Base-by-base conservation (phyloP, 2,329 filamentous ascomycete genomes). In the Chaetomiaceae sp. region DNA sequence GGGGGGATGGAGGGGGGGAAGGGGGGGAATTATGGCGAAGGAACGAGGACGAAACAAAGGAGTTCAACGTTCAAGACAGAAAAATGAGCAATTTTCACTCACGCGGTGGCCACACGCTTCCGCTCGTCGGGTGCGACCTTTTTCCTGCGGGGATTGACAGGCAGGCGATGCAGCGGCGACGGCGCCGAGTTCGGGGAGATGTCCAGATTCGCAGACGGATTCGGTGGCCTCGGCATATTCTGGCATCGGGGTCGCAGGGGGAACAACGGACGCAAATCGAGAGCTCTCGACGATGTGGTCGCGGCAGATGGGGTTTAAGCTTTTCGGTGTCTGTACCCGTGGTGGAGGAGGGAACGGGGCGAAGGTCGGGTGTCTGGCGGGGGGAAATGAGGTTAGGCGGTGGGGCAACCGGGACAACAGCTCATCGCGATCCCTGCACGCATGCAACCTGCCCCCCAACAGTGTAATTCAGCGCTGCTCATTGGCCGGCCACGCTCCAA, bases 21-120 rank as follows among this genome's bases (percentile, higher is more conserved):
- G 46, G 6, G 20, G 44, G 40, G 37, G 34, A 13, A 44, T 45
- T n/a, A 38, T 16, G 34, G 53, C 29, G 32, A 37, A 38, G 25
- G 36, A 40, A 14, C 21, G 14, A 23, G 23, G 23, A 16, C n/a
- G n/a, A n/a, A n/a, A n/a, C n/a, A n/a, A n/a, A n/a, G n/a, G n/a
- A n/a, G n/a, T n/a, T n/a, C n/a, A n/a, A n/a, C n/a, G n/a, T n/a
- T n/a, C n/a, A n/a, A n/a, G n/a, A n/a, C 8, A 13, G 68, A 69
- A 69, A 65, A 77, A 73, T 7, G 29, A 44, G 16, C 7, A 6
- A n/a, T 23, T 7, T 18, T 30, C 33, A 71, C 74, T 71, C 66
- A 78, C 75, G 75, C 75, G 51, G 73, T 75, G 14, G 71, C 69
- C 43, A 78, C 75, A 40, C 75, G 71, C 63, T 77, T 77, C 47